Evolutionary conservation across 441 rosid species (phyloP).

Genomic region (Geranium incanum): DNA sequence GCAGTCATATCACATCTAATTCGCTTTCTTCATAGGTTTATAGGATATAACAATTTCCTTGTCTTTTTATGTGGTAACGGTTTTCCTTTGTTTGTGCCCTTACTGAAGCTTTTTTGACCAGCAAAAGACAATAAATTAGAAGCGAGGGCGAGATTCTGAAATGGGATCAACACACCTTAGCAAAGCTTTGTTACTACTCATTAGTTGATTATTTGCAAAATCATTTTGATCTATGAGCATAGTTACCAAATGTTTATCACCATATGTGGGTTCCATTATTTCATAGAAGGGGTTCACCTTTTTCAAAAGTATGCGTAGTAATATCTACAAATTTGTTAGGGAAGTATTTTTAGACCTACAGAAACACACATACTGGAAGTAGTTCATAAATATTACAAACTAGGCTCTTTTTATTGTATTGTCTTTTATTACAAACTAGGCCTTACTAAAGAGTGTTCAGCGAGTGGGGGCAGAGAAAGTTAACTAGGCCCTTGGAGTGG

Average conservation of each 20-base stretch:
- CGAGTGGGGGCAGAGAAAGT: too few species aligned
- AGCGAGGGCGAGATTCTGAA: too few species aligned
- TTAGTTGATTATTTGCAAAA: background rate
- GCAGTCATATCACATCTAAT: conserved; percentile 1
- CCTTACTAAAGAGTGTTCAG: too few species aligned
- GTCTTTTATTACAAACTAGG: too few species aligned
- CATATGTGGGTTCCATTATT: background rate
- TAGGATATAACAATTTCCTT: background rate
- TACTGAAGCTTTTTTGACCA: too few species aligned
- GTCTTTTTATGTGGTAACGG: background rate
- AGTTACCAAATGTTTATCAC: conserved; percentile 3
- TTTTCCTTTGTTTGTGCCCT: background rate
- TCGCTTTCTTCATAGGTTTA: background rate
- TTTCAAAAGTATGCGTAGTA: background rate
- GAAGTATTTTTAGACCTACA: background rate
- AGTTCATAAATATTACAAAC: background rate
- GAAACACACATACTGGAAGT: background rate
- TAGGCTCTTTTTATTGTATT: too few species aligned
- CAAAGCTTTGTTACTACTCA: background rate
- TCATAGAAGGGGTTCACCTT: conserved; percentile 2
- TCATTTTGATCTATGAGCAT: background rate
- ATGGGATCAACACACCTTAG: too few species aligned
- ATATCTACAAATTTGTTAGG: too few species aligned
- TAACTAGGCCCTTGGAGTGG: too few species aligned
- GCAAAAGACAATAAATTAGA: too few species aligned